Evolutionary conservation across 345 rosid species (phyloP), one percentile per base, ranked within the genome.

Genomic region (Kandelia obovata): DNA sequence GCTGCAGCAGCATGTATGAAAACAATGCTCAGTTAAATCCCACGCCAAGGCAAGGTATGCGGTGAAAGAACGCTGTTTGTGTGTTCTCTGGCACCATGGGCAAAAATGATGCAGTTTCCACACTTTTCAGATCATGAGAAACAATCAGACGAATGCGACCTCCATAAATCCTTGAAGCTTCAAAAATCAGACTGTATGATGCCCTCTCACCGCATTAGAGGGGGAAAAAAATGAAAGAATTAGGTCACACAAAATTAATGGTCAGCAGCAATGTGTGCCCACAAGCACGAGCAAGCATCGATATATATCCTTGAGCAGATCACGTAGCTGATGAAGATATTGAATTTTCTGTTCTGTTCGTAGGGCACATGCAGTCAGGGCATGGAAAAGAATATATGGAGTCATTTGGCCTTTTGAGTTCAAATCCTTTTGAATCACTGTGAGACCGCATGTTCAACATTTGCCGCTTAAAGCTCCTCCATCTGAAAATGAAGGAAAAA

Each of bases 301-400:
- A 61, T 39, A 49, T 47, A 25, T 58, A 30, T 69, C 31, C 39
- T n/a, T 58, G 21, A 15, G 71, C 19, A 46, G 65, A 72, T 83
- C 83, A 87, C 0, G 62, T 71, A 27, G 78, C 77, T 37, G 82
- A 74, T 34, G 76, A 71, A 51, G 87, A 79, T 81, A 72, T 89
- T 8, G 87, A 75, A 61, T 75, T 81, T 64, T 76, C 77, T 20
- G 95, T 79, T 75, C 79, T 88, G 90, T 87, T 96, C 61, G 67
- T 58, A 37, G 78, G 97, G 74, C 95, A 88, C 98, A 96, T 90
- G 79, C 99, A 96, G 74, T 96, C 95, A 13, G 99, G 99, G 80
- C 99, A 96, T 19, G 99, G 98, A 72, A 84, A 92, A 53, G 92
- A 86, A 73, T 89, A 96, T 47, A 89, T 80, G 0, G 98, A 96